phyloP scores from a whole-genome alignment of 2,329 filamentous ascomycete species.

The Sordariomycetes sp. region DNA sequence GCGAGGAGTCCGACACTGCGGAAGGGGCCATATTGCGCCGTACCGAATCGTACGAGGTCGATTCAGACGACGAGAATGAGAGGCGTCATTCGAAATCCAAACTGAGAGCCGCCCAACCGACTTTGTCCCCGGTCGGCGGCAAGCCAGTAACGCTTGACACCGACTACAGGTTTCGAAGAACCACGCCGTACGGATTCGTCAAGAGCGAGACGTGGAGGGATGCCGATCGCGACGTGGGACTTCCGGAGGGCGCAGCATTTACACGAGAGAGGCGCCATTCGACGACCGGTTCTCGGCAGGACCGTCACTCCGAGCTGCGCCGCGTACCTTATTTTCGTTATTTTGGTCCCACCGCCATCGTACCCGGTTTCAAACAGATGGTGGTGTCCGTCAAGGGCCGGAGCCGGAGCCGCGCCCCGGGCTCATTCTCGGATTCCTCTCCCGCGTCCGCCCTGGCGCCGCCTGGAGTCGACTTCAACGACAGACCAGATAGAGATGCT shows the following conservation, averaged over 20 bases:
- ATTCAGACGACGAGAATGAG: slow-evolving; percentile 1
- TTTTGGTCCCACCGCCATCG: slow-evolving; percentile 83
- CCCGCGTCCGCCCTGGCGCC: slow-evolving; percentile 26
- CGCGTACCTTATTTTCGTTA: slow-evolving; percentile 84
- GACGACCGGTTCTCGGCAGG: neutral
- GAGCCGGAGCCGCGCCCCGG: slow-evolving; percentile 41
- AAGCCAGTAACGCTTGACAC: neutral
- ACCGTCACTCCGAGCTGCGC: slow-evolving; percentile 23
- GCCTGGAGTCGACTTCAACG: slow-evolving; percentile 5
- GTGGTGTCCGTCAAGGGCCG: slow-evolving; percentile 64
- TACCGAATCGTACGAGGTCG: neutral
- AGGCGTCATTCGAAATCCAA: slow-evolving; percentile 5
- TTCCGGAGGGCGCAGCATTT: neutral
- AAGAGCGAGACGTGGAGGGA: neutral
- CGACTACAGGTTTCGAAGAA: slow-evolving; percentile 8
- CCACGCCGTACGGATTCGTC: slow-evolving; percentile 4
- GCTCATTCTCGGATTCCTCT: slow-evolving; percentile 44
- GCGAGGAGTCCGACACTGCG: neutral
- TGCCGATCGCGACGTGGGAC: neutral
- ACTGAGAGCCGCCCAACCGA: neutral
- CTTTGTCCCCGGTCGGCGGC: neutral
- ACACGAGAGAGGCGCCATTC: neutral
- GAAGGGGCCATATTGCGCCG: neutral
- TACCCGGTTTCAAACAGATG: slow-evolving; percentile 89
- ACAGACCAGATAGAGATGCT: slow-evolving; percentile 23